Evolutionary conservation across 2,329 filamentous ascomycete genomes (phyloP).

Genomic region (Penicillium sp.): DNA sequence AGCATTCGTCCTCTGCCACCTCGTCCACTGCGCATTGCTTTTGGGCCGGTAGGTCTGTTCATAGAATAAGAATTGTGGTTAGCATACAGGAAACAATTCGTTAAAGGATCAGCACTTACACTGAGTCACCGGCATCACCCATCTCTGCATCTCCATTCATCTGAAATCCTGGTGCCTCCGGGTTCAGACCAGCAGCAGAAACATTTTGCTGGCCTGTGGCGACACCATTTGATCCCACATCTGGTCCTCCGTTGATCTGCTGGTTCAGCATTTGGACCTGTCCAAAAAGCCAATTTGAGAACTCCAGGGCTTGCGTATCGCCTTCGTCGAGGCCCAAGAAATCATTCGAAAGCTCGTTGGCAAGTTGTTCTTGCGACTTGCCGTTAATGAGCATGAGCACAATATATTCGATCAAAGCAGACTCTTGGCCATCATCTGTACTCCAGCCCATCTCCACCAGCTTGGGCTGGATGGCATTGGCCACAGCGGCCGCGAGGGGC

Average conservation of each 20-base stretch:
- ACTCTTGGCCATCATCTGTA: slow-evolving; percentile 76
- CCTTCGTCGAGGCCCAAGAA: slow-evolving; percentile 81
- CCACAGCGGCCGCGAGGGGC: slow-evolving; percentile 82
- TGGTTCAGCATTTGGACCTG: slow-evolving; percentile 72
- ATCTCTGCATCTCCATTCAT: slow-evolving; percentile 70
- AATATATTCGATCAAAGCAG: slow-evolving; percentile 91
- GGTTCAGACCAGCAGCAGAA: slow-evolving; percentile 42
- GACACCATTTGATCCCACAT: slow-evolving; percentile 12
- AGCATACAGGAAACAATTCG: background rate
- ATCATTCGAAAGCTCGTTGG: slow-evolving; percentile 83
- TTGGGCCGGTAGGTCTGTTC: slow-evolving; percentile 84
- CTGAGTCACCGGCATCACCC: slow-evolving; percentile 58
- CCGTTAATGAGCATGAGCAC: slow-evolving; percentile 96
- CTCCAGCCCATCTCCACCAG: slow-evolving; percentile 93
- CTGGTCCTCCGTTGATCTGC: slow-evolving; percentile 59
- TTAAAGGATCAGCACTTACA: slow-evolving; percentile 35
- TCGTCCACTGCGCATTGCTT: slow-evolving; percentile 83
- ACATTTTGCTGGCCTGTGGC: slow-evolving; percentile 25
- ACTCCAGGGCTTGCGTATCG: slow-evolving; percentile 79
- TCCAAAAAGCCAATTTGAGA: slow-evolving; percentile 91
- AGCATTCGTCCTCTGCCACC: slow-evolving; percentile 77
- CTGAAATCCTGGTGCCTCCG: slow-evolving; percentile 19
- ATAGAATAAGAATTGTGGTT: slow-evolving; percentile 40
- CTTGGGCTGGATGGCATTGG: slow-evolving; percentile 83
- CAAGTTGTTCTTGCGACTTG: slow-evolving; percentile 88